Base-by-base conservation (phyloP, 495 filamentous ascomycete species). In the Aspergillus hancockii region DNA sequence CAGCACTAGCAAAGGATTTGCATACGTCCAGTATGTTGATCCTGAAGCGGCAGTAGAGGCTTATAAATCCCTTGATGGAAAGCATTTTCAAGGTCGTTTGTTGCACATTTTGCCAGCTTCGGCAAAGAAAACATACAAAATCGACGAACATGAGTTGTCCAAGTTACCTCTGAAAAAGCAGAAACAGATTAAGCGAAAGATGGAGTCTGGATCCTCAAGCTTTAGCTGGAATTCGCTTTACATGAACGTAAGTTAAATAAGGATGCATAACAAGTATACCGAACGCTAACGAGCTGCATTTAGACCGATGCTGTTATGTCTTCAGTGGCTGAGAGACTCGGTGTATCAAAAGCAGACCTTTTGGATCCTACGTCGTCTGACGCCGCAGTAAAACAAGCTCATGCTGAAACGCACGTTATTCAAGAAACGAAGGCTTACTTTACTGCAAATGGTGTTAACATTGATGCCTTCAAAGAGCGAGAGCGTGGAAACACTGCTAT, bases 161-260 rank as follows among this genome's bases (percentile, higher is more conserved):
- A 91, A 96, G 69, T 73, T 98, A 55, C 94, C 94, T 21, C 78
- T 97, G 55, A 97, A 97, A 70, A 96, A 96, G 67, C 94, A 97
- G 71, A 90, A 89, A 61, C 81, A 93, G 61, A 86, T 98, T 46
- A 92, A 89, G 75, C 88, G 88, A 59, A 96, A 89, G 71, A 78
- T 85, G 40, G 85, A 90, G 55, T 89, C 92, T 25, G 81, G 90
- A 14, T 86, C 86, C 8, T 86, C 82, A 8, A 83, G 83, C 10
- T 97, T 97, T 73, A 96, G 90, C 69, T 98, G 94, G 95, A 98
- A 98, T 76, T 92, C 92, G 16, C 78, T 98, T 46, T 98, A 94
- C 72, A 94, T 98, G 92, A 97, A 88, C 73, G 91, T 95, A 76
- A 76, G 81, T 75, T 55, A 25, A 54, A 18, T 4, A 45, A 12